Base-by-base conservation (phyloP, 2,329 filamentous ascomycete genomes). In the Dactylonectria macrodidyma region DNA sequence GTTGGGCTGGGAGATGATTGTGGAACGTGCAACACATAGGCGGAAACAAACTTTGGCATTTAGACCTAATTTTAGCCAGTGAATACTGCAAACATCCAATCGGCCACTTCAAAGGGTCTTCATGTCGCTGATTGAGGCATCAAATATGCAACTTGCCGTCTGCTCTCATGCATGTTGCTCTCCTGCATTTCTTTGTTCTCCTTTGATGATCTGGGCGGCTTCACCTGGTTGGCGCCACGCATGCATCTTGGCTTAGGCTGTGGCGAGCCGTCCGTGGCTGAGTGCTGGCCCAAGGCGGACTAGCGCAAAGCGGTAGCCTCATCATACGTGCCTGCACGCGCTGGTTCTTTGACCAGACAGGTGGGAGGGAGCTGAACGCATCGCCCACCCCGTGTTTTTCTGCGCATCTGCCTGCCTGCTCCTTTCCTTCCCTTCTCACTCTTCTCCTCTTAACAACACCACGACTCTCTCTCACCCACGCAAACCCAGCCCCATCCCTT, bases 311-410 rank as follows among this genome's bases (percentile, higher is more conserved):
- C 22, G 24, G 19, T 54, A 66, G 65, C 74, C 64, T 69, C 62
- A 50, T 65, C 19, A 44, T 68, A 51, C 26, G 58, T 48, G 56
- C 61, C 56, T 59, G 55, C 46, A 52, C 62, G 71, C 65, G 68
- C 59, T 68, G 22, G 59, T 68, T 66, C 59, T 26, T 69, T 69
- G 64, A 70, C 65, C 70, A 71, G 64, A 63, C 58, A 64, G 62
- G 48, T 44, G 66, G 64, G 71, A 72, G 51, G 67, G 26, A 69
- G 67, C 66, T 56, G 66, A 66, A 67, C 62, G 68, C 69, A 68
- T 62, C 68, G 68, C 71, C 73, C 73, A 73, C 75, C 73, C 75
- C 71, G 61, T 76, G 68, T 74, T 77, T 77, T 77, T 51, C 71
- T 71, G 57, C 62, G 61, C 62, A 47, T 65, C 56, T 70, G 62